Percentiles rank a stretch among this genome's conserved stretches.
These are phyloP conservation scores for Coccomyxa subellipsoidea DNA, from an alignment of 163 green algal genomes.

Conservation along the genomic window DNA sequence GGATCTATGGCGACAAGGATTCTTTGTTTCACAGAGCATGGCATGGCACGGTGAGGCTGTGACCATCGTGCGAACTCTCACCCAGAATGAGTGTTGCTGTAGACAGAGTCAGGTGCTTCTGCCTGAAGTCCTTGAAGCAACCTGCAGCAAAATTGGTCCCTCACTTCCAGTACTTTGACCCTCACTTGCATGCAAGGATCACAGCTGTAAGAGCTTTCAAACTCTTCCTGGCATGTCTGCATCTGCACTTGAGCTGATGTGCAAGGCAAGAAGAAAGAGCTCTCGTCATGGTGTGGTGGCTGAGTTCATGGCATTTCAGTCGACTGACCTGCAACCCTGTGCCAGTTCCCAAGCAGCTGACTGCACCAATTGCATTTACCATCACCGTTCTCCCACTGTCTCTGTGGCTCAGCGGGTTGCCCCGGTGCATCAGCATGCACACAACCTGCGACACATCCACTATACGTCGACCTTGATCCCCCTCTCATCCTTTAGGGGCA, in stretches of 20 bases:
- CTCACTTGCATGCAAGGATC: no score
- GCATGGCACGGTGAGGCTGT: background rate
- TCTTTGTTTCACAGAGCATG: no score
- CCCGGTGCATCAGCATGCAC: background rate
- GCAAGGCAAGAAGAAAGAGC: no score
- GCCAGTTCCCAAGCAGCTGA: background rate
- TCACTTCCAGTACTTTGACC: no score
- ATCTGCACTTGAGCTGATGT: no score
- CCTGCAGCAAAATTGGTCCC: background rate
- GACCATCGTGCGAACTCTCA: background rate
- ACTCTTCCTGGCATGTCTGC: no score
- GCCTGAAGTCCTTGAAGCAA: background rate
- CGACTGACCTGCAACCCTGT: background rate
- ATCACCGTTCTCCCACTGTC: background rate
- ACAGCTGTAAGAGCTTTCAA: no score
- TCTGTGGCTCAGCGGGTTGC: background rate
- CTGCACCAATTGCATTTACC: background rate
- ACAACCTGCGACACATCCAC: background rate
- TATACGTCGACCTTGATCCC: no score
- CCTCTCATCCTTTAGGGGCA: no score
- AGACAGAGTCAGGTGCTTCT: background rate
- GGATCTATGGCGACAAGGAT: no score
- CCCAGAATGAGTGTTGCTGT: background rate
- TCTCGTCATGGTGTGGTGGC: no score
- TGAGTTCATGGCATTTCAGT: background rate